These are phyloP conservation scores for Yamadazyma scolyti DNA, from an alignment of 805 yeast genomes.

Conservation along the genomic window DNA sequence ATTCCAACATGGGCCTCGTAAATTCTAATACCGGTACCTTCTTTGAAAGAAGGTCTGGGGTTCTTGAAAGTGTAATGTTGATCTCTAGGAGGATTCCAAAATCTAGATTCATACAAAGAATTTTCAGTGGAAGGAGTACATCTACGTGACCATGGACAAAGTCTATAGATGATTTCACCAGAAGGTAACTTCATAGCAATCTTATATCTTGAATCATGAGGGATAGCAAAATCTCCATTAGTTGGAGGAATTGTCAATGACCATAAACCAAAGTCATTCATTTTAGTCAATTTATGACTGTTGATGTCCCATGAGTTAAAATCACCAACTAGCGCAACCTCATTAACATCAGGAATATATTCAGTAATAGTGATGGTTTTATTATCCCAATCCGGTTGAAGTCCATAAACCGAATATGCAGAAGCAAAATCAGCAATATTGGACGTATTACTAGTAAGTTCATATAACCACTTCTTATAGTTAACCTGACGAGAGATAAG, in stretches of 20 bases:
- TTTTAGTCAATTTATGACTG: slow-evolving; percentile 49
- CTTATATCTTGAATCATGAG: slow-evolving; percentile 78
- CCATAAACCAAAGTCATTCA: slow-evolving; percentile 72
- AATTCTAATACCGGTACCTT: slow-evolving; percentile 56
- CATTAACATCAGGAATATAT: slow-evolving; percentile 86
- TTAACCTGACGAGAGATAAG: slow-evolving; percentile 63
- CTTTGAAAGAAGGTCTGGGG: slow-evolving; percentile 52
- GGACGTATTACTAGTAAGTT: slow-evolving; percentile 56
- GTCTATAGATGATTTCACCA: slow-evolving; percentile 71
- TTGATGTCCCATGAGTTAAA: slow-evolving; percentile 79
- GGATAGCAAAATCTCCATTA: slow-evolving; percentile 59
- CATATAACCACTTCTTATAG: slow-evolving; percentile 61
- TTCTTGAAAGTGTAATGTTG: slow-evolving; percentile 57
- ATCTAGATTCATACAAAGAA: slow-evolving; percentile 73
- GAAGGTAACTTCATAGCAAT: slow-evolving; percentile 59
- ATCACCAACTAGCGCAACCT: slow-evolving; percentile 83
- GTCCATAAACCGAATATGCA: slow-evolving; percentile 73
- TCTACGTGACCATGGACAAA: slow-evolving; percentile 86
- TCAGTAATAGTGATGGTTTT: slow-evolving; percentile 64
- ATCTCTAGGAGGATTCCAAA: slow-evolving; percentile 74
- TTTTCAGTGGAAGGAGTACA: slow-evolving; percentile 68
- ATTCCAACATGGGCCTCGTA: slow-evolving; percentile 97
- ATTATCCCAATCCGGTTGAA: slow-evolving; percentile 54
- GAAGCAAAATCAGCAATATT: slow-evolving; percentile 61
- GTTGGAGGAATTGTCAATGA: slow-evolving; percentile 54